Evolutionary conservation across 768 basidiomycete species (phyloP).

Genomic region (Lactarius tabidus): DNA sequence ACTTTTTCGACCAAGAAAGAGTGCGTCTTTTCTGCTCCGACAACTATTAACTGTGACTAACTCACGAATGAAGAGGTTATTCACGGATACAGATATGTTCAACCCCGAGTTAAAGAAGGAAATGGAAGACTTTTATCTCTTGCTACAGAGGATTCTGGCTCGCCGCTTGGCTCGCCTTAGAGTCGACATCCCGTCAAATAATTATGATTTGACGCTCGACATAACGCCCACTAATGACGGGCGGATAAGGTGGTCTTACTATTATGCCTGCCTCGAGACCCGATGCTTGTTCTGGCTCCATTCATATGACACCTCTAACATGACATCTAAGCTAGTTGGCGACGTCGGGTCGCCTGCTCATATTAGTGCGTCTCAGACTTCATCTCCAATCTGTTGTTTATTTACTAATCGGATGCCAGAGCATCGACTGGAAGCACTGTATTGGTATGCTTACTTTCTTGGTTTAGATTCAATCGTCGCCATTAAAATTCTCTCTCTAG

Average conservation of each 20-base stretch:
- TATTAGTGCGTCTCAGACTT: too few relatives aligned
- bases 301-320: conserved; percentile 33
- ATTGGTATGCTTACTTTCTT: conserved; percentile 24
- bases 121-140: conserved; percentile 31
- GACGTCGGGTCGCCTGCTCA: too few relatives aligned
- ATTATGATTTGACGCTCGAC: conserved; percentile 2
- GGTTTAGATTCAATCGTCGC: not conserved
- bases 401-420: not conserved
- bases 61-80: conserved; percentile 37
- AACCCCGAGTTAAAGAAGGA: conserved; percentile 33
- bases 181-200: too few relatives aligned
- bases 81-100: conserved; percentile 50
- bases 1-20: not conserved
- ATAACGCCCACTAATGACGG: conserved; percentile 30
- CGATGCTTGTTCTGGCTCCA: conserved; percentile 42
- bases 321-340: conserved; percentile 20
- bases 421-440: conserved; percentile 4
- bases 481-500: not conserved
- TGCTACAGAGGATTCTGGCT: too few relatives aligned
- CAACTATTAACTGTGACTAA: not conserved
- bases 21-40: not conserved
- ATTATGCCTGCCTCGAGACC: too few relatives aligned
- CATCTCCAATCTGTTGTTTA: too few relatives aligned
- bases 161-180: too few relatives aligned
- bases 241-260: conserved; percentile 37